Evolutionary conservation across 1,284 basidiomycete genomes (phyloP).

Genomic region (Moniliophthora roreri): DNA sequence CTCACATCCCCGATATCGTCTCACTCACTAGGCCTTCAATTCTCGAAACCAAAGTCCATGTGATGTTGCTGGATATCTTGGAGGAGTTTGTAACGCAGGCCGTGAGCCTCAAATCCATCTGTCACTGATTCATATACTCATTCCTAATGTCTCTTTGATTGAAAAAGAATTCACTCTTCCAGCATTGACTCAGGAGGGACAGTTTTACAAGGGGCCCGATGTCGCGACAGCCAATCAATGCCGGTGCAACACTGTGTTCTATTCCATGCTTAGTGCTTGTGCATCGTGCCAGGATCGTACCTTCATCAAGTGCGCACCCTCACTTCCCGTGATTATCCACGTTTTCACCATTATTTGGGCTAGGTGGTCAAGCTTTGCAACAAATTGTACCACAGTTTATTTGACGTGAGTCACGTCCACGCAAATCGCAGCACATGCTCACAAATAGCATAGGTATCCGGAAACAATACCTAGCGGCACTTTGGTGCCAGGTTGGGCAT

Average conservation of each 20-base stretch:
- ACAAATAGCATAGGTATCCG: slow-evolving; percentile 20
- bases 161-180: slow-evolving; percentile 21
- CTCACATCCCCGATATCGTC: too few species aligned
- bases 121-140: neutral
- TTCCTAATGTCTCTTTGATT: neutral
- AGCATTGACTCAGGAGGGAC: slow-evolving; percentile 24
- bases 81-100: neutral
- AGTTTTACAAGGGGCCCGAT: slow-evolving; percentile 36
- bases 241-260: slow-evolving; percentile 32
- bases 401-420: slow-evolving; percentile 4
- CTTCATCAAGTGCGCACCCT: slow-evolving; percentile 6
- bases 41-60: neutral
- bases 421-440: neutral
- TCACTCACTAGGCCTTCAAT: neutral
- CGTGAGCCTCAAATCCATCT: neutral
- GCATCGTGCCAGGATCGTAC: slow-evolving; percentile 33
- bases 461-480: slow-evolving; percentile 23
- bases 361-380: slow-evolving; percentile 8
- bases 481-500: slow-evolving; percentile 29
- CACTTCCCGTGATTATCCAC: too few species aligned
- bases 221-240: slow-evolving; percentile 28
- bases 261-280: slow-evolving; percentile 39
- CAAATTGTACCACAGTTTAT: slow-evolving; percentile 8
- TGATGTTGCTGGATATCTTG: neutral
- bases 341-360: neutral